These are phyloP conservation scores for Trichosporon inkin DNA, from an alignment of 1,284 basidiomycete genomes.

Conservation along the genomic window DNA sequence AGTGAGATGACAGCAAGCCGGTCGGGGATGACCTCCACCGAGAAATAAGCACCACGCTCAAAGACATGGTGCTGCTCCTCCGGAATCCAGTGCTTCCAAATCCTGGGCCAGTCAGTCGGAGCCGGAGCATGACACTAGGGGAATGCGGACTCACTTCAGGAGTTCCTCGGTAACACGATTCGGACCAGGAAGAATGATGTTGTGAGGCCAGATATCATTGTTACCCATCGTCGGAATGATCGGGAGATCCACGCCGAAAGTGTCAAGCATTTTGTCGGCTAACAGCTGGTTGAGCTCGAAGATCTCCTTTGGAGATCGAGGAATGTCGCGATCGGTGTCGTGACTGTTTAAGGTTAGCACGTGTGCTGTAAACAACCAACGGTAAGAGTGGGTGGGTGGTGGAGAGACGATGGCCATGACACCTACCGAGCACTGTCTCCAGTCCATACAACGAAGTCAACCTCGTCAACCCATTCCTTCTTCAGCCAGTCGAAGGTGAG, in stretches of 20 bases:
- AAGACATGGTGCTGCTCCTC: constrained; percentile 75
- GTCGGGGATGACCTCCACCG: constrained; percentile 73
- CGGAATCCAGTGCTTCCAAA: constrained; percentile 81
- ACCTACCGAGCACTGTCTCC: constrained; percentile 81
- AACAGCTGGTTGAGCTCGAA: constrained; percentile 68
- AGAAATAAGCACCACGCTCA: constrained; percentile 78
- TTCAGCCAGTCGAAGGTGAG: constrained; percentile 75
- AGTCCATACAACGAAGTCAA: constrained; percentile 92
- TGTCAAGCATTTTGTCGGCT: constrained; percentile 64
- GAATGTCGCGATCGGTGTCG: constrained; percentile 75
- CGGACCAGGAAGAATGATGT: constrained; percentile 59
- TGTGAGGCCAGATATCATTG: constrained; percentile 83
- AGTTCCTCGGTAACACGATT: constrained; percentile 74
- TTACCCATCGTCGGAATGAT: constrained; percentile 85
- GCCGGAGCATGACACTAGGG: not conserved
- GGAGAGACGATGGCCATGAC: too few relatives aligned
- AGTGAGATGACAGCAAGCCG: constrained; percentile 74
- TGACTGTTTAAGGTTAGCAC: constrained; percentile 57
- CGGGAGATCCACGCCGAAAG: constrained; percentile 69
- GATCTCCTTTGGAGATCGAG: constrained; percentile 77
- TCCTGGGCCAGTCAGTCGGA: constrained; percentile 52
- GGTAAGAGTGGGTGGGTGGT: not conserved
- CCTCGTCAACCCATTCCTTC: constrained; percentile 70
- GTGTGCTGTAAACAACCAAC: not conserved
- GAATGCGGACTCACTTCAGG: constrained; percentile 55